Conservation (phyloP, 2,329 filamentous ascomycete species). For the Stagonosporopsis tanaceti region DNA sequence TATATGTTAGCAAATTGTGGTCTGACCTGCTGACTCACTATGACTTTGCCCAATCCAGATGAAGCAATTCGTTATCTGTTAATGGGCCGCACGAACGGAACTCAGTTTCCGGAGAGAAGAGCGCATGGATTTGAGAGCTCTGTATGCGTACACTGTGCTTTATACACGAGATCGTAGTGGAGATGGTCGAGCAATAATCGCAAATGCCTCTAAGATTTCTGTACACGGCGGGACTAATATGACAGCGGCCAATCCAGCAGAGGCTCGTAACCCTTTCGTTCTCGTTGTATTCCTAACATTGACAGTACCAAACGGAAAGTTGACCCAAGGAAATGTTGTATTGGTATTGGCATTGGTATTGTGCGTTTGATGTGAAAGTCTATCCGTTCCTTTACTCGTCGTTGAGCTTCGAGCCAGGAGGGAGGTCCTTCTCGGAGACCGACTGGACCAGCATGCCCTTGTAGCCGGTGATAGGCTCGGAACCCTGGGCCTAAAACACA, state of each 20-base stretch:
- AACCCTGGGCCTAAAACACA: slow-evolving; percentile 44
- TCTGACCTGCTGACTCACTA: slow-evolving; percentile 12
- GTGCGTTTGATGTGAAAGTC: slow-evolving; percentile 35
- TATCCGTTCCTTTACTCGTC: slow-evolving; percentile 41
- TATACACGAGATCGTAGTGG: slow-evolving; percentile 28
- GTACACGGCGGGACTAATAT: slow-evolving; percentile 50
- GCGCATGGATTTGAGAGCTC: slow-evolving; percentile 33
- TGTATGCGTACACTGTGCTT: slow-evolving; percentile 31
- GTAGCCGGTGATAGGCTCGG: slow-evolving; percentile 50
- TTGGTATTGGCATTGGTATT: slow-evolving; percentile 43
- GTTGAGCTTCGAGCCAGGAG: slow-evolving; percentile 37
- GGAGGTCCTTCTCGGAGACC: slow-evolving; percentile 45
- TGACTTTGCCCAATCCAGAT: slow-evolving; percentile 1
- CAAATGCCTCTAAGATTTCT: slow-evolving; percentile 48
- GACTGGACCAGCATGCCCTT: slow-evolving; percentile 52
- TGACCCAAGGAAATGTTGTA: slow-evolving; percentile 48
- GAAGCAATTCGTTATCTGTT: slow-evolving; percentile 1
- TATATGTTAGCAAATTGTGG: slow-evolving; percentile 14
- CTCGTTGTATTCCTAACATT: slow-evolving; percentile 44
- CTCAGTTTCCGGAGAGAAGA: slow-evolving; percentile 9
- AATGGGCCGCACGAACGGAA: slow-evolving; percentile 4
- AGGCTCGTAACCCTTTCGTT: slow-evolving; percentile 36
- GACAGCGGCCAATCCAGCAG: slow-evolving; percentile 41
- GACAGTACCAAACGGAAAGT: slow-evolving; percentile 47
- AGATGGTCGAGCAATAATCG: slow-evolving; percentile 28